These are phyloP conservation scores for Xylaria sp. DNA, from an alignment of 2,329 filamentous ascomycete genomes.

Conservation along the genomic window DNA sequence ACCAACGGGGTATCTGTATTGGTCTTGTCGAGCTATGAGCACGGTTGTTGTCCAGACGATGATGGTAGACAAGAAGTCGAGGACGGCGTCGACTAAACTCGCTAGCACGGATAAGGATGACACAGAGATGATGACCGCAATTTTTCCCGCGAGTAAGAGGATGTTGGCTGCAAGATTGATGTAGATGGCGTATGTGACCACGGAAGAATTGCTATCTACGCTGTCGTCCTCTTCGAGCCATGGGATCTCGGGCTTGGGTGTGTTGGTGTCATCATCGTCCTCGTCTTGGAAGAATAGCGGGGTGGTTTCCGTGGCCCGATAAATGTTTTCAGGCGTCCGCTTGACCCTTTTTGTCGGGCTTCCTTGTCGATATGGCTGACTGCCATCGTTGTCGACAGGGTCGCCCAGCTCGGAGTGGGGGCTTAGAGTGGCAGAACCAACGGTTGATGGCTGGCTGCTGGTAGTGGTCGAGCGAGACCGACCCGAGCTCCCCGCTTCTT, in stretches of 20 bases:
- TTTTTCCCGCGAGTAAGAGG: constrained; percentile 68
- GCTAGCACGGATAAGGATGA: constrained; percentile 78
- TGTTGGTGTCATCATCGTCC: constrained; percentile 40
- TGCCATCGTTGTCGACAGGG: constrained; percentile 7
- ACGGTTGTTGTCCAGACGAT: constrained; percentile 76
- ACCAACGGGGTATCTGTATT: constrained; percentile 73
- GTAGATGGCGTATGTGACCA: constrained; percentile 85
- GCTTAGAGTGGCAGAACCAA: constrained; percentile 1
- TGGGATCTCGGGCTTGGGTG: constrained; percentile 53
- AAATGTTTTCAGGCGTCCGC: constrained; percentile 80
- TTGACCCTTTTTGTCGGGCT: constrained; percentile 52
- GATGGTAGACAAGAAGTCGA: constrained; percentile 75
- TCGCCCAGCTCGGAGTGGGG: constrained; percentile 11
- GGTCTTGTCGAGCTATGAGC: constrained; percentile 67
- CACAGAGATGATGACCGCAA: constrained; percentile 69
- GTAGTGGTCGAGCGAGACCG: constrained; percentile 3
- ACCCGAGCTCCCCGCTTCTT: constrained; percentile 48
- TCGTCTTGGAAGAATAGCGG: constrained; percentile 51
- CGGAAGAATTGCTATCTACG: constrained; percentile 63
- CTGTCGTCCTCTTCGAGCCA: constrained; percentile 66
- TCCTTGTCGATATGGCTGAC: constrained; percentile 5
- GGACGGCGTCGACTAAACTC: constrained; percentile 69
- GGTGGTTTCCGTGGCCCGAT: constrained; percentile 65
- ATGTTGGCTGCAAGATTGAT: constrained; percentile 77
- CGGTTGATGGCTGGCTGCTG: not conserved